Base-by-base conservation (phyloP, 169 alveolate genomes). In the Plasmodium coatneyi region DNA sequence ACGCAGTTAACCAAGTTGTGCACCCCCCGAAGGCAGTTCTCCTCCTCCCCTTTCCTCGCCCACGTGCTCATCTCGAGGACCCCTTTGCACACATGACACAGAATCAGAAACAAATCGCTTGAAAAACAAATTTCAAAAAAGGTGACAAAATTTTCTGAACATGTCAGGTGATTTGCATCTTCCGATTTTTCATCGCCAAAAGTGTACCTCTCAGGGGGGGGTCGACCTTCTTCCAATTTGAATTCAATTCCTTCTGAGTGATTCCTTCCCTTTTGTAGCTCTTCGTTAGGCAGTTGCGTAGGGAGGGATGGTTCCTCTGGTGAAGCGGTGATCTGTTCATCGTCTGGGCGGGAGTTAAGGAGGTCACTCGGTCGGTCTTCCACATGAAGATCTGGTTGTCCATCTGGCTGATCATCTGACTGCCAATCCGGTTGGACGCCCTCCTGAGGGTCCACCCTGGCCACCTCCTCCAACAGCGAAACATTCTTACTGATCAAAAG, bases 51-150 rank as follows among this genome's bases (percentile, higher is more conserved):
- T 16, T 41, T 41, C 28, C 84, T 84, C 56, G 54, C 41, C 19
- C 36, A 74, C 4, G 83, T 16, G 41, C 79, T 30, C 25, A 84
- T 49, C 79, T 84, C 93, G 52, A 74, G 76, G 25, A 74, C 74
- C 6, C 84, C 84, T 70, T 54, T 84, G 70, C 93, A 84, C 30
- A 74, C 36, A 6, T 74, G 54, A 1, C 78, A 72, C 60, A 84
- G n/a, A 36, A 74, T 72, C 79, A 84, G 39, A 39, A 84, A 84
- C 39, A 84, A 54, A 36, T 84, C 93, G 66, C 93, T 76, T 34
- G 74, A 84, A 70, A 84, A 84, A 10, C 80, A 84, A 32, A 84
- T 36, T 84, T 84, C 93, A 72, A 84, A 84, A 54, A 84, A 84
- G 0, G 92, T 71, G 16, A 71, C 22, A 22, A 84, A 71, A 71